Conservation (phyloP, 495 filamentous ascomycete genomes). For the Xylaria telfairii region DNA sequence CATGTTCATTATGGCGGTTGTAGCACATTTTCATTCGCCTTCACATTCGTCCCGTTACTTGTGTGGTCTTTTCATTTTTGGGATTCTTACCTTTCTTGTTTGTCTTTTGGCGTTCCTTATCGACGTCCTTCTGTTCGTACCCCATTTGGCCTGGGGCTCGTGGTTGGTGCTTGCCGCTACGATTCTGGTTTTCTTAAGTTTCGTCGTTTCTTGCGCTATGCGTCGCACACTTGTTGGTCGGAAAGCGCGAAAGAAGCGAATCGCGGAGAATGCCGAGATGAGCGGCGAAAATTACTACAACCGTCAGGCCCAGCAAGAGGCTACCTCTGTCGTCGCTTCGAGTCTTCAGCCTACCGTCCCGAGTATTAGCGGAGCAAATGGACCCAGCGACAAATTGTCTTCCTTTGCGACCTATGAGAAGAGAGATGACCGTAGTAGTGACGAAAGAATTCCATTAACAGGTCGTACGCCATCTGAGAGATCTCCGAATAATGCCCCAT, state of each 20-base stretch:
- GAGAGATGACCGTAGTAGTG: slow-evolving; percentile 63
- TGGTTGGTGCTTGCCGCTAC: slow-evolving; percentile 94
- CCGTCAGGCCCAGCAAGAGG: slow-evolving; percentile 63
- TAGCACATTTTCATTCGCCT: slow-evolving; percentile 87
- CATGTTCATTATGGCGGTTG: slow-evolving; percentile 77
- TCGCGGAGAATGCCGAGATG: slow-evolving; percentile 93
- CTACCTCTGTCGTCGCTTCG: slow-evolving; percentile 46
- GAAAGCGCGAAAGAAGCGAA: slow-evolving; percentile 88
- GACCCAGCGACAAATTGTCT: slow-evolving; percentile 64
- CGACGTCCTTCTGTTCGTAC: slow-evolving; percentile 95
- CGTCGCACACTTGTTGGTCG: slow-evolving; percentile 89
- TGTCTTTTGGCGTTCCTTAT: slow-evolving; percentile 89
- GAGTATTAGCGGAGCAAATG: slow-evolving; percentile 57
- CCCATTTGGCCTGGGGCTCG: slow-evolving; percentile 91
- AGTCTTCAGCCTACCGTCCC: slow-evolving; percentile 61
- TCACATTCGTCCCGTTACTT: slow-evolving; percentile 93
- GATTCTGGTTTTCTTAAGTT: slow-evolving; percentile 81
- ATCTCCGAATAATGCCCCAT: slow-evolving; percentile 46
- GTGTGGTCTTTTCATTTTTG: slow-evolving; percentile 81
- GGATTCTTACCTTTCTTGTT: slow-evolving; percentile 82
- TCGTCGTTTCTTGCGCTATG: slow-evolving; percentile 95
- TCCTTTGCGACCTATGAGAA: slow-evolving; percentile 83
- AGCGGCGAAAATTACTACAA: slow-evolving; percentile 91
- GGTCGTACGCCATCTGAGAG: slow-evolving; percentile 59
- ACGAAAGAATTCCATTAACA: slow-evolving; percentile 86